phyloP scores from a whole-genome alignment of 176 grass and related monocot genomes.

The Zoysia pacifica region DNA sequence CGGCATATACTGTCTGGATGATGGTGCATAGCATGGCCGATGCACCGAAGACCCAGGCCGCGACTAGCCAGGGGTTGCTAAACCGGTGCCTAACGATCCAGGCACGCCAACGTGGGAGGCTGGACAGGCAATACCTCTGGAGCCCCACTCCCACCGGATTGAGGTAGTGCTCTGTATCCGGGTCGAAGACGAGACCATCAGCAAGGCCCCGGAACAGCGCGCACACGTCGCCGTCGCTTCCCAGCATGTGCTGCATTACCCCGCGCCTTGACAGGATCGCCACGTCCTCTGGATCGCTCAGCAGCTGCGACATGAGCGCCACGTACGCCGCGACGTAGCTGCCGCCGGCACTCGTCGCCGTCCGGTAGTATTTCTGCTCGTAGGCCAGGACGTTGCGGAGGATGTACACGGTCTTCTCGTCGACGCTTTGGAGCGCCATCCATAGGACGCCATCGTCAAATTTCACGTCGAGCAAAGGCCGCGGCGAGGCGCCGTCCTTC shows the following conservation, averaged over 20 bases:
- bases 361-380: not conserved
- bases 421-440: not conserved
- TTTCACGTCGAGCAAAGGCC: slow-evolving; percentile 3
- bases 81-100: slow-evolving; percentile 10
- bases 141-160: not conserved
- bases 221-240: slow-evolving; percentile 5
- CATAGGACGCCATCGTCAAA: not conserved
- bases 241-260: not conserved
- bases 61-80: slow-evolving; percentile 23
- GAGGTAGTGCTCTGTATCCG: not conserved
- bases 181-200: slow-evolving; percentile 4
- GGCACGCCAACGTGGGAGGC: not conserved
- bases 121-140: not conserved
- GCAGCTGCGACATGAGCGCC: slow-evolving; percentile 31
- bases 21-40: slow-evolving; percentile 10
- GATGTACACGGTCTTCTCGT: slow-evolving; percentile 18
- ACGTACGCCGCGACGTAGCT: slow-evolving; percentile 20
- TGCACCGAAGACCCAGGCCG: not conserved
- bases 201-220: slow-evolving; percentile 10
- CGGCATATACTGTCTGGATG: not conserved
- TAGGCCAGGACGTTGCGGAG: slow-evolving; percentile 11
- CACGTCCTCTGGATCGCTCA: slow-evolving; percentile 16
- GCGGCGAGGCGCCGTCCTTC: not conserved
- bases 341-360: not conserved
- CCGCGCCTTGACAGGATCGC: slow-evolving; percentile 13